Evolutionary conservation across 495 filamentous ascomycete genomes (phyloP), one percentile per base, ranked within the genome.

Genomic region (Aspergillus nanangensis): DNA sequence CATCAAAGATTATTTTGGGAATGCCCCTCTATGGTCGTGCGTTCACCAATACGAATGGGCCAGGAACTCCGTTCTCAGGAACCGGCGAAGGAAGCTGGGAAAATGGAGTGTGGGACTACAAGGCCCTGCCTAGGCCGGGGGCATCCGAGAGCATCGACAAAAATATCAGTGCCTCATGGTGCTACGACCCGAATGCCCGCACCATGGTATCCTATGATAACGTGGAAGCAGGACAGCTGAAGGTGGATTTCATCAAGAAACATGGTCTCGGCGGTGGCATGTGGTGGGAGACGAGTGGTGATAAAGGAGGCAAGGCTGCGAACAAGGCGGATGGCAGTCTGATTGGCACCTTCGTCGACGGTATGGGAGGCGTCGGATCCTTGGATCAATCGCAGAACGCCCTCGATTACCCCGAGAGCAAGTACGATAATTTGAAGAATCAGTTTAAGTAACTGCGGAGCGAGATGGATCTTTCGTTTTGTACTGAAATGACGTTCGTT

Each of bases 201-300:
- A 82, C 82, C 44, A 81, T 95, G 75, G 68, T 96, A 23, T 78
- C 77, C 23, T 96, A 90, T 59, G 92, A 96, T 50, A 86, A 73
- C 15, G 70, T 81, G 4, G 64, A 67, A 14, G 78, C 82, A 51
- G 80, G 75, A 3, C 56, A 67, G 18, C 48, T 62, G 41, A 96
- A 96, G 67, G 78, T 77, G 8, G 54, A 71, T 22, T 96, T 83
- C 50, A 77, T 96, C 40, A 66, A 67, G 49, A 42, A 74, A 9
- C 75, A 74, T 23, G 71, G 76, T 23, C 76, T 96, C 5, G 91
- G 87, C 19, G 91, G 93, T 11, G 86, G 79, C 0, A 94, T 96
- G 81, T 97, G 88, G 79, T 97, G 92, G 93, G 92, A 96, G 69
- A 83, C 80, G 25, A 89, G 83, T 57, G 86, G 82, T 40, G 92